Evolutionary conservation across 2,329 filamentous ascomycete genomes (phyloP), one percentile per base, ranked within the genome.

Genomic region (Neonectria neomacrospora): DNA sequence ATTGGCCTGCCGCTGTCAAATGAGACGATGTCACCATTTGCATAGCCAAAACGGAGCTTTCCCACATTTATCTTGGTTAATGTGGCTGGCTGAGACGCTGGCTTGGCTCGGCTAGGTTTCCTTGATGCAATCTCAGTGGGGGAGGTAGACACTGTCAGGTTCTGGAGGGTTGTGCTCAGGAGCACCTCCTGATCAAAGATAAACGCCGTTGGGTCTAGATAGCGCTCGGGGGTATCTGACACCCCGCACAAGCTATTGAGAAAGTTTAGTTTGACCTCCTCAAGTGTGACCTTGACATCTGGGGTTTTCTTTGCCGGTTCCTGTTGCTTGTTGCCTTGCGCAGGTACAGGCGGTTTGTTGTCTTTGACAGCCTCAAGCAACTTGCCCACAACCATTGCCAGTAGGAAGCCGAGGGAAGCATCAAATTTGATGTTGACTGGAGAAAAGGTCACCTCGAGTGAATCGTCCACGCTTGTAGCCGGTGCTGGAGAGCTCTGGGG

Each of bases 41-140:
- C 81, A 71, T 91, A 90, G 1, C 88, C 88, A 68, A 91, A 88
- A 0, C 80, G 81, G 69, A 91, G 86, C 65, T 86, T 87, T 65
- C 86, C 81, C 2, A 90, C 71, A 45, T 83, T 79, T 11, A 88
- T 69, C 42, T 75, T 81, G 5, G 73, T 80, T 41, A 73, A 57
- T 14, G 70, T 66, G 37, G 69, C 73, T 18, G 64, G 52, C 16
- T 69, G 78, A 74, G 48, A 80, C 68, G 23, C 30, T n/a, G 67
- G n/a, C 20, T 55, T 57, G 12, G 61, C 52, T 61, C 66, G 67
- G 3, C 45, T 58, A 3, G 61, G 50, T 14, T 61, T 48, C 12
- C 56, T 54, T 2, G 66, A 26, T 22, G 67, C 39, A 32, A 66
- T 18, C 23, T 75, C 64, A 7, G 67, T 63, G 11, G 69, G 65